Percentiles rank a stretch among this genome's conserved stretches.
Conservation (phyloP, 208 protist species). For the Leishmania lainsoni region DNA sequence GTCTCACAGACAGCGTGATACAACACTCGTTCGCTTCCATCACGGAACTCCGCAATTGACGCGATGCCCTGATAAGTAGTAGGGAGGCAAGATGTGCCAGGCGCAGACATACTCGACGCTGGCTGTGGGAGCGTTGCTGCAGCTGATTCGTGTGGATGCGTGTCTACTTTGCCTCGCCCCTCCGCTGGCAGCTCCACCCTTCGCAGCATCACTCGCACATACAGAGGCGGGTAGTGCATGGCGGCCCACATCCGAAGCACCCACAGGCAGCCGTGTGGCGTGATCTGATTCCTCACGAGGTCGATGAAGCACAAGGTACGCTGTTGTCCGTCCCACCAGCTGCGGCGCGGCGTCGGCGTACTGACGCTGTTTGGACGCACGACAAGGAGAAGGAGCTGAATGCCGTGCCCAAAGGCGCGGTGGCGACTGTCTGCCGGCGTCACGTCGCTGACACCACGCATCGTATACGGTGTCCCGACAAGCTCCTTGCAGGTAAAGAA, state of each 20-base stretch:
- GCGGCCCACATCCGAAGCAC: slow-evolving; percentile 55
- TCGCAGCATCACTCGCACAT: slow-evolving; percentile 25
- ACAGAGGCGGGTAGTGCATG: slow-evolving; percentile 38
- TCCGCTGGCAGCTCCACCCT: neutral
- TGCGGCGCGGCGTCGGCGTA: neutral
- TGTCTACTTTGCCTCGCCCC: neutral
- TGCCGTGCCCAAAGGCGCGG: slow-evolving; percentile 80
- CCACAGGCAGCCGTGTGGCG: slow-evolving; percentile 41
- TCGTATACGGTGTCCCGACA: slow-evolving; percentile 67
- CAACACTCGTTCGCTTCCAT: neutral
- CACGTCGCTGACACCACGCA: slow-evolving; percentile 51
- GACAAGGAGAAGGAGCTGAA: slow-evolving; percentile 49
- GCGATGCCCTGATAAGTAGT: neutral
- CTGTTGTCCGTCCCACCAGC: slow-evolving; percentile 17
- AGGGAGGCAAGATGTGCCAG: neutral
- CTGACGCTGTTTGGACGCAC: slow-evolving; percentile 21
- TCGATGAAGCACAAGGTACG: slow-evolving; percentile 9
- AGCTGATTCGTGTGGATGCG: neutral
- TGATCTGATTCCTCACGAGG: slow-evolving; percentile 15
- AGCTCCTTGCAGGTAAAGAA: slow-evolving; percentile 59
- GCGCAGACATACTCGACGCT: neutral
- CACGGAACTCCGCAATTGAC: neutral
- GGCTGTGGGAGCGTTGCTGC: neutral
- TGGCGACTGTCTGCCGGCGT: slow-evolving; percentile 39
- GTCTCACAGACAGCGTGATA: slow-evolving; percentile 1